Evolutionary conservation across 345 rosid genomes (phyloP).

Genomic region (Excoecaria cochinchinensis): DNA sequence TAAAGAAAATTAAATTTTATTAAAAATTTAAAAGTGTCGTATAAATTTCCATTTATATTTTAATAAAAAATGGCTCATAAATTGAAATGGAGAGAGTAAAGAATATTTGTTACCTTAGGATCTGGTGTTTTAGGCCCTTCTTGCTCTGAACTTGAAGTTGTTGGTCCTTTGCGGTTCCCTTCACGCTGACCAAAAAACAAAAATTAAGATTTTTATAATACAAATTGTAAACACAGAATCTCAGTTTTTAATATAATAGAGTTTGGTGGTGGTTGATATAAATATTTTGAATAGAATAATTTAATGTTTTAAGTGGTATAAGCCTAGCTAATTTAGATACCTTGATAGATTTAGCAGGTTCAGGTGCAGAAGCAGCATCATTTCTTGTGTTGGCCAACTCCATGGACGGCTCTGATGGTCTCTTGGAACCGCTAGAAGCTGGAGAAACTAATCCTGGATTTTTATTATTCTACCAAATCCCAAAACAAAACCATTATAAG

Average conservation of each 20-base stretch:
- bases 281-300: not conserved
- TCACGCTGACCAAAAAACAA: constrained; percentile 33
- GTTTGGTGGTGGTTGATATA: not conserved
- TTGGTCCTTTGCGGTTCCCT: constrained; percentile 47
- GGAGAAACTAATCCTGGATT: constrained; percentile 21
- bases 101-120: constrained; percentile 37
- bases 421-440: constrained; percentile 38
- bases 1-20: too few relatives aligned
- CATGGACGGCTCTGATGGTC: constrained; percentile 36
- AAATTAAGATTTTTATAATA: not conserved
- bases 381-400: constrained; percentile 34
- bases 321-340: constrained; percentile 13
- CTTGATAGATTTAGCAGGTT: constrained; percentile 41
- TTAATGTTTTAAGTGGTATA: not conserved
- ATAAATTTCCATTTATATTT: too few relatives aligned
- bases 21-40: too few relatives aligned
- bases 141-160: constrained; percentile 39
- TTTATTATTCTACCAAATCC: constrained; percentile 26
- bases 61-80: too few relatives aligned
- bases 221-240: constrained; percentile 15
- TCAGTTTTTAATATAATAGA: constrained; percentile 7
- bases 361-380: constrained; percentile 23
- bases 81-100: too few relatives aligned
- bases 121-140: constrained; percentile 53
- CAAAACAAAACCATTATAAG: constrained; percentile 18